Conservation (phyloP, 176 grass and related monocot species). For the Aegilops speltoides region DNA sequence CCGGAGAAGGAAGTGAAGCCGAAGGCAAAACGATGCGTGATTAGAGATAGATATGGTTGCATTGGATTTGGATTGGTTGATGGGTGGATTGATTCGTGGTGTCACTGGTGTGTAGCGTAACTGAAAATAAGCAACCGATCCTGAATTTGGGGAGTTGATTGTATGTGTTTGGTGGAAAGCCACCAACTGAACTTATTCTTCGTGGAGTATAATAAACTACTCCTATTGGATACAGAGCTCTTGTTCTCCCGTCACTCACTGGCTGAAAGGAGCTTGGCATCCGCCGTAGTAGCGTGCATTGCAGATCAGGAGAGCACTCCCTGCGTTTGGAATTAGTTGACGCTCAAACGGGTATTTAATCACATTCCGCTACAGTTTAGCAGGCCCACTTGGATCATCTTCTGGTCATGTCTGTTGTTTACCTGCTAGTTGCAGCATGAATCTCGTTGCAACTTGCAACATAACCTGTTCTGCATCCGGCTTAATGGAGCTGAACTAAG, state of each 20-base stretch:
- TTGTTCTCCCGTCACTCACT: too few relatives aligned
- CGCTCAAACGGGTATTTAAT: too few relatives aligned
- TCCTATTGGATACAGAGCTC: too few relatives aligned
- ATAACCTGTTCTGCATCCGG: neutral
- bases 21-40: too few relatives aligned
- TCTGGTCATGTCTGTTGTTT: neutral
- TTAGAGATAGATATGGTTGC: too few relatives aligned
- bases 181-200: constrained; percentile 2
- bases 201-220: neutral
- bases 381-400: neutral
- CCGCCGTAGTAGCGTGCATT: too few relatives aligned
- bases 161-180: constrained; percentile 39
- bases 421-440: neutral
- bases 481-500: neutral
- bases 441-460: constrained; percentile 2
- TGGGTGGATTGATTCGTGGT: constrained; percentile 8
- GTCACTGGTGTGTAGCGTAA: constrained; percentile 8
- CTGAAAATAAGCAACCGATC: constrained; percentile 33
- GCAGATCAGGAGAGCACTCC: too few relatives aligned
- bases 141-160: constrained; percentile 33
- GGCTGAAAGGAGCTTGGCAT: too few relatives aligned
- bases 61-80: neutral
- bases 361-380: too few relatives aligned
- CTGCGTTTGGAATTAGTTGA: too few relatives aligned
- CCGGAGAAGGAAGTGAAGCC: too few relatives aligned